Evolutionary conservation across 2,329 filamentous ascomycete genomes (phyloP).

Genomic region (Pseudogymnoascus sp.): DNA sequence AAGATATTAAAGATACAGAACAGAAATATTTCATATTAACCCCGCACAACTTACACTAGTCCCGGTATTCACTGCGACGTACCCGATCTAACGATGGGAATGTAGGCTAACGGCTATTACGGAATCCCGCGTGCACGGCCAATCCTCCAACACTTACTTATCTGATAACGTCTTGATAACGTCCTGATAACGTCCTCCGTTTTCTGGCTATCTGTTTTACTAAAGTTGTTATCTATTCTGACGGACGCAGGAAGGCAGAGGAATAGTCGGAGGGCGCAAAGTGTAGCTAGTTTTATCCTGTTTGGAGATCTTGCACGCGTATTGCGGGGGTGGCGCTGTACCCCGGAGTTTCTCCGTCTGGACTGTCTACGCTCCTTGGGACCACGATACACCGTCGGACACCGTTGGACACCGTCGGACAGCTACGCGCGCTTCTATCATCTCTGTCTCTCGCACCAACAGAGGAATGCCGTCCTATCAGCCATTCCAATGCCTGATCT

Average conservation of each 20-base stretch:
- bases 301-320: background rate
- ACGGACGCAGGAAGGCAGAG: background rate
- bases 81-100: background rate
- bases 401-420: background rate
- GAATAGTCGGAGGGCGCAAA: background rate
- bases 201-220: background rate
- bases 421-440: background rate
- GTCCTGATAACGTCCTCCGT: background rate
- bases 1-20: background rate
- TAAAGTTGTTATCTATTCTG: background rate
- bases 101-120: background rate
- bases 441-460: background rate
- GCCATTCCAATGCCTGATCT: constrained; percentile 37
- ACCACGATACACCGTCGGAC: background rate
- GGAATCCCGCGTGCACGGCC: background rate
- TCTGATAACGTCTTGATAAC: background rate
- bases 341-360: background rate
- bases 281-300: background rate
- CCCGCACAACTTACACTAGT: background rate
- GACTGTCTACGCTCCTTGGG: background rate
- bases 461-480: constrained; percentile 22
- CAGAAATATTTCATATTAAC: background rate
- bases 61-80: background rate
- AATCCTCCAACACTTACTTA: background rate
- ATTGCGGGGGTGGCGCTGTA: background rate